A percentile compares a stretch with the other conserved stretches of the same genome.
phyloP scores from a whole-genome alignment of 2,329 filamentous ascomycete species.

The Diaporthe australafricana region DNA sequence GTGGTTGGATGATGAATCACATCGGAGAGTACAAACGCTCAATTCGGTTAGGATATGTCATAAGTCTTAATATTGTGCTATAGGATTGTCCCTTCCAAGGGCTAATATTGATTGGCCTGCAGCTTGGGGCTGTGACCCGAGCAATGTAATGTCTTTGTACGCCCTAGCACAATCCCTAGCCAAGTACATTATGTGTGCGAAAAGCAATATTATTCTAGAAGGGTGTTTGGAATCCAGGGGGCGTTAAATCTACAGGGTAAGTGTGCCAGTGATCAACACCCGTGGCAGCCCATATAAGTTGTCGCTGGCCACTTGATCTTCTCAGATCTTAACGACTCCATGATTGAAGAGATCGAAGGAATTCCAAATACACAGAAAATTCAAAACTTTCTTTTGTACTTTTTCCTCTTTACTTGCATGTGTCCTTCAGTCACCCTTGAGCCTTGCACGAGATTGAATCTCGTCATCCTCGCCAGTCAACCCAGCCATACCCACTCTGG shows the following conservation, averaged over 20 bases:
- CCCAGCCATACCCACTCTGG: neutral
- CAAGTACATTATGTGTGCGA: constrained; percentile 1
- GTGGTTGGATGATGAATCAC: neutral
- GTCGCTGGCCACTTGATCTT: neutral
- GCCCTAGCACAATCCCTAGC: constrained; percentile 19
- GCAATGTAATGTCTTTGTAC: constrained; percentile 30
- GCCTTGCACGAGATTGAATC: too few species aligned
- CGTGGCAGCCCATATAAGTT: neutral
- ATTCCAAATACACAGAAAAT: neutral
- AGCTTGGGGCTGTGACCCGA: neutral
- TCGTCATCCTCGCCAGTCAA: neutral
- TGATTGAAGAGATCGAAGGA: neutral
- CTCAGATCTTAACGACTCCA: neutral
- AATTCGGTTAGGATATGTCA: neutral
- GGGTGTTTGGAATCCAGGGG: neutral
- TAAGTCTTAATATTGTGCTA: constrained; percentile 10
- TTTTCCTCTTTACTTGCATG: neutral
- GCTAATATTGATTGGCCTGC: neutral
- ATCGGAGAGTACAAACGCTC: too few species aligned
- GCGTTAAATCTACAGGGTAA: neutral
- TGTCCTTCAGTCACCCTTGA: too few species aligned
- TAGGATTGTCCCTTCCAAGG: constrained; percentile 17
- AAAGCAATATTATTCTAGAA: neutral
- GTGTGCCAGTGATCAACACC: neutral
- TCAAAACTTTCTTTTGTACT: neutral